Conservation (phyloP, 2,329 filamentous ascomycete species). For the Talaromyces sp. region DNA sequence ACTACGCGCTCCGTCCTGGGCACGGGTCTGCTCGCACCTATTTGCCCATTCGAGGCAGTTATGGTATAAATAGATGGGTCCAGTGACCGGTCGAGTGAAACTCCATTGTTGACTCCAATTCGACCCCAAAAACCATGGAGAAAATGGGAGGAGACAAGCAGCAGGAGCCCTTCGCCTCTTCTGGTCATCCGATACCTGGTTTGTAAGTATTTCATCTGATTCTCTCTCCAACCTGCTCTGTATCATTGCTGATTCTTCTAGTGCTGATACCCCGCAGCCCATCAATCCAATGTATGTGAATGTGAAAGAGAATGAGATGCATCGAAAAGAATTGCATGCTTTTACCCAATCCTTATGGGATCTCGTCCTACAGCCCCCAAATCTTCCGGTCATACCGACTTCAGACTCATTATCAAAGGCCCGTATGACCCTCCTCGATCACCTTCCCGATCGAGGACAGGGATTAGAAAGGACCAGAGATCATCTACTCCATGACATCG, state of each 20-base stretch:
- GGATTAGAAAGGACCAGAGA: slow-evolving; percentile 28
- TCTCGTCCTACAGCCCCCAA: slow-evolving; percentile 25
- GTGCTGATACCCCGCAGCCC: slow-evolving; percentile 1
- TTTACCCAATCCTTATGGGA: slow-evolving; percentile 29
- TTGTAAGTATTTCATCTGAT: not conserved
- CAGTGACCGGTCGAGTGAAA: not conserved
- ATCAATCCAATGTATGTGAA: not conserved
- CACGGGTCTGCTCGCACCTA: not conserved
- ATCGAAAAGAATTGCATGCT: slow-evolving; percentile 17
- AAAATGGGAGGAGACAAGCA: not conserved
- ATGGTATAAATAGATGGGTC: slow-evolving; percentile 5
- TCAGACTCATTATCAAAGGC: slow-evolving; percentile 26
- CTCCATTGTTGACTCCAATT: not conserved
- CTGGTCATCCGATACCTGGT: not conserved
- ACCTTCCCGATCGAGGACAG: slow-evolving; percentile 26
- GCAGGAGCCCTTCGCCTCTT: not conserved
- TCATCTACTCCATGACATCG: slow-evolving; percentile 40
- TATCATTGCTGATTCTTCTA: not conserved
- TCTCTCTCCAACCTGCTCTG: not conserved
- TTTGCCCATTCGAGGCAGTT: slow-evolving; percentile 1
- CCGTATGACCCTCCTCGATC: slow-evolving; percentile 28
- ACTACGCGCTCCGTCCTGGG: not conserved
- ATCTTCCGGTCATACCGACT: slow-evolving; percentile 30
- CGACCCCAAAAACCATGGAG: slow-evolving; percentile 1
- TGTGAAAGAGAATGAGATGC: not conserved